These are phyloP conservation scores for Albifimbria verrucaria DNA, from an alignment of 2,329 filamentous ascomycete species.

Conservation along the genomic window DNA sequence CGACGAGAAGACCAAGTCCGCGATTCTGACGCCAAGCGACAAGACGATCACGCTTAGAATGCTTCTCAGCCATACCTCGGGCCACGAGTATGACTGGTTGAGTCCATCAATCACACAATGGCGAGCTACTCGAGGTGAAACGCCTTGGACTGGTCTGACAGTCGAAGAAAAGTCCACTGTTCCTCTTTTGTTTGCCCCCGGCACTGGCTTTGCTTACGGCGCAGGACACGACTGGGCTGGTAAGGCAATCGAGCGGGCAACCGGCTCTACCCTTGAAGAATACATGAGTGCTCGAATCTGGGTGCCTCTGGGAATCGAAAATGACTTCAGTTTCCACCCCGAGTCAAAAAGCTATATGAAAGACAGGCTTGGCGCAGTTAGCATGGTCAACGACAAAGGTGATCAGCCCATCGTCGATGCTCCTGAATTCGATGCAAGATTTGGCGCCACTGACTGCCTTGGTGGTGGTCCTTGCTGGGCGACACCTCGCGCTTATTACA, in stretches of 20 bases:
- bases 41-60: not conserved
- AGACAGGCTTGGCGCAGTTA: not conserved
- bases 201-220: not conserved
- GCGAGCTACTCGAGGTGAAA: not conserved
- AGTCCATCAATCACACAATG: not conserved
- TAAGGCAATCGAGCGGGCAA: not conserved
- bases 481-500: not conserved
- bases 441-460: conserved; percentile 2
- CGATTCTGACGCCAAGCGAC: not conserved
- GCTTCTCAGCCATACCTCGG: conserved; percentile 2
- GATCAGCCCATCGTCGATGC: not conserved
- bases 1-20: not conserved
- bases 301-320: not conserved
- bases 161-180: conserved; percentile 1
- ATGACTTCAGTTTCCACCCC: conserved; percentile 1
- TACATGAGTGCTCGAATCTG: not conserved
- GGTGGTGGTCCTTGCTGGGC: not conserved
- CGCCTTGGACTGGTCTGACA: not conserved
- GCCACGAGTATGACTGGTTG: conserved; percentile 5
- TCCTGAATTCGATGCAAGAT: not conserved
- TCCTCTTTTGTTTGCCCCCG: not conserved
- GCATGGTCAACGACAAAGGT: conserved; percentile 1
- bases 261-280: not conserved
- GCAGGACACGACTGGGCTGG: not conserved
- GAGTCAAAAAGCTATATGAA: not conserved